Percentiles rank a stretch among this genome's conserved stretches.
phyloP scores from a whole-genome alignment of 163 green algal genomes.

The Volvox carteri region DNA sequence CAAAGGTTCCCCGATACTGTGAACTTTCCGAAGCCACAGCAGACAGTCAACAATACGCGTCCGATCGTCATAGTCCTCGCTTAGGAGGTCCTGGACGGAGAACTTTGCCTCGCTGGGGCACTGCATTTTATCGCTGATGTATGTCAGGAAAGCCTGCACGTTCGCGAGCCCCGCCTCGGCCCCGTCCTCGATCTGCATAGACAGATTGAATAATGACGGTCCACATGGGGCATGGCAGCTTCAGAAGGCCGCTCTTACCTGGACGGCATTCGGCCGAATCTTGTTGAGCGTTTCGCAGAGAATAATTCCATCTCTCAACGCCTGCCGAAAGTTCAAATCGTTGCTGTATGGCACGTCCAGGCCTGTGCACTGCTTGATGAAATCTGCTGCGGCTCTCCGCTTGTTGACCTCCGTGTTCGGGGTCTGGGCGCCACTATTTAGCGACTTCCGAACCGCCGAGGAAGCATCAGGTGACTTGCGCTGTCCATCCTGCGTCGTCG shows the following conservation, averaged over 20 bases:
- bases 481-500: conserved; percentile 24
- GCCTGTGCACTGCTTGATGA: conserved; percentile 69
- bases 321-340: conserved; percentile 75
- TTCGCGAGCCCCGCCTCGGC: conserved; percentile 63
- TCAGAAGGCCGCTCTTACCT: not conserved
- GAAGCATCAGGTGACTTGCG: conserved; percentile 25
- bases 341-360: conserved; percentile 63
- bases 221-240: not conserved
- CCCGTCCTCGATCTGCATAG: conserved; percentile 28
- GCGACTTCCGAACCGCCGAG: not conserved
- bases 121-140: conserved; percentile 52
- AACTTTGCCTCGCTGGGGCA: conserved; percentile 73
- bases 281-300: conserved; percentile 74
- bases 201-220: not conserved
- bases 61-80: conserved; percentile 68
- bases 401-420: conserved; percentile 49
- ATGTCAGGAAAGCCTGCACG: conserved; percentile 75
- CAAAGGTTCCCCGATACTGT: not conserved
- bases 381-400: conserved; percentile 72
- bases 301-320: conserved; percentile 74
- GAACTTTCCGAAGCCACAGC: conserved; percentile 71
- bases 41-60: conserved; percentile 78
- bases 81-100: conserved; percentile 69
- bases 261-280: not conserved
- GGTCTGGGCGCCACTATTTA: not conserved